These are phyloP conservation scores for Phytophthora brassicae DNA, from an alignment of 352 stramenopile genomes.

Conservation along the genomic window DNA sequence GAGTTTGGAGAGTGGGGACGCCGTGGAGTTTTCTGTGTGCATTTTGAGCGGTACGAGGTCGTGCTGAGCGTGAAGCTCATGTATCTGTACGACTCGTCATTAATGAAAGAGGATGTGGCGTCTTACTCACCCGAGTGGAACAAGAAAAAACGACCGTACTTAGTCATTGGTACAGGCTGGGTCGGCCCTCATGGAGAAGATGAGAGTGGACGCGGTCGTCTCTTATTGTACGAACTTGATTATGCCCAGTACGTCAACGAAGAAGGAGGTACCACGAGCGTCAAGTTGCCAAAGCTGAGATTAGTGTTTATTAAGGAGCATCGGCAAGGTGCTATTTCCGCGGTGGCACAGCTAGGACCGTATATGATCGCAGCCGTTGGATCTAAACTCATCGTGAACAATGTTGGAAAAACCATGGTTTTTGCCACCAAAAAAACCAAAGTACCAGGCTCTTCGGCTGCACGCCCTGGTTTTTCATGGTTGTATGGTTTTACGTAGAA, in stretches of 20 bases:
- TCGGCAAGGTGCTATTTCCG: constrained; percentile 79
- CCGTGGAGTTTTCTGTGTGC: constrained; percentile 75
- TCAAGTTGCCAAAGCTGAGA: constrained; percentile 78
- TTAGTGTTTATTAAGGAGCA: constrained; percentile 88
- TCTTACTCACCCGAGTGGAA: constrained; percentile 74
- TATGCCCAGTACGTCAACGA: constrained; percentile 88
- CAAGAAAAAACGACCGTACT: constrained; percentile 77
- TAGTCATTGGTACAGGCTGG: constrained; percentile 83
- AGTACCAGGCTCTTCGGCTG: constrained; percentile 49
- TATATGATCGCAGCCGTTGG: constrained; percentile 85
- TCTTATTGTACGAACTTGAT: constrained; percentile 87
- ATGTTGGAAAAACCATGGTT: constrained; percentile 69
- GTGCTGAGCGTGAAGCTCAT: constrained; percentile 86
- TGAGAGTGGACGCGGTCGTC: constrained; percentile 76
- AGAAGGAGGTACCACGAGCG: constrained; percentile 65
- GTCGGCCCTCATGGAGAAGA: constrained; percentile 86
- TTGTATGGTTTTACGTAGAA: background rate
- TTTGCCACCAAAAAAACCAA: background rate
- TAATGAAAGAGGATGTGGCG: constrained; percentile 73
- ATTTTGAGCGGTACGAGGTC: constrained; percentile 86
- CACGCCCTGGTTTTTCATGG: constrained; percentile 49
- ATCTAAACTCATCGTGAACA: constrained; percentile 89
- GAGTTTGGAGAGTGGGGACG: constrained; percentile 79
- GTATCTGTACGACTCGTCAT: constrained; percentile 83
- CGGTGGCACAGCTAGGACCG: constrained; percentile 70